Percentiles rank a stretch among this genome's conserved stretches.
phyloP scores from a whole-genome alignment of 1,284 basidiomycete genomes.

The Boletus mariae region DNA sequence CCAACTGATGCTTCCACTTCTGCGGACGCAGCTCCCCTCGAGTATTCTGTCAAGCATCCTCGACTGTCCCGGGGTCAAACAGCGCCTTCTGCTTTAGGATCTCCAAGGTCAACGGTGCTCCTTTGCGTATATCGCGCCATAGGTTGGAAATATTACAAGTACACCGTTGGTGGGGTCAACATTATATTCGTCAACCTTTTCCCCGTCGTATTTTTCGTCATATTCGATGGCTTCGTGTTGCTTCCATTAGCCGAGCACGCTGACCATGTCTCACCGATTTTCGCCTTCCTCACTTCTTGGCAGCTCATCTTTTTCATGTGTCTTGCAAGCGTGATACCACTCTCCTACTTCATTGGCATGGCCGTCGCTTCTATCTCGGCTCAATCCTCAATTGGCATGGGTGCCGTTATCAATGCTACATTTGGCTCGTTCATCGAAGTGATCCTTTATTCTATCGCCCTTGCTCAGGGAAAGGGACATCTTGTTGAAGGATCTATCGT shows the following conservation, averaged over 20 bases:
- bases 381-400: conserved; percentile 98
- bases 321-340: conserved; percentile 90
- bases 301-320: conserved; percentile 83
- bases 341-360: conserved; percentile 99
- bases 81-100: conserved; percentile 64
- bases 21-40: conserved; percentile 24
- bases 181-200: conserved; percentile 97
- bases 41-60: conserved; percentile 55
- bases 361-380: conserved; percentile 98
- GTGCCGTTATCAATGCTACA: conserved; percentile 98
- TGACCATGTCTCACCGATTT: conserved; percentile 61
- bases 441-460: conserved; percentile 87
- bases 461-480: conserved; percentile 86
- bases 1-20: conserved; percentile 18
- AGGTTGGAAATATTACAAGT: conserved; percentile 96
- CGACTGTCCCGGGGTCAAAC: conserved; percentile 68
- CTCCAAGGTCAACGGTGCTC: conserved; percentile 78
- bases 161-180: conserved; percentile 98
- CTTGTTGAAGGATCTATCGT: conserved; percentile 98
- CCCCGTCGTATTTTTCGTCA: conserved; percentile 92
- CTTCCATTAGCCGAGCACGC: conserved; percentile 64
- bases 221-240: conserved; percentile 88
- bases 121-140: conserved; percentile 94
- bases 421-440: conserved; percentile 99
- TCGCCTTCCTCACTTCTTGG: conserved; percentile 71